These are phyloP conservation scores for Polysphondylium violaceum DNA, from an alignment of 78 protist genomes.

Conservation along the genomic window DNA sequence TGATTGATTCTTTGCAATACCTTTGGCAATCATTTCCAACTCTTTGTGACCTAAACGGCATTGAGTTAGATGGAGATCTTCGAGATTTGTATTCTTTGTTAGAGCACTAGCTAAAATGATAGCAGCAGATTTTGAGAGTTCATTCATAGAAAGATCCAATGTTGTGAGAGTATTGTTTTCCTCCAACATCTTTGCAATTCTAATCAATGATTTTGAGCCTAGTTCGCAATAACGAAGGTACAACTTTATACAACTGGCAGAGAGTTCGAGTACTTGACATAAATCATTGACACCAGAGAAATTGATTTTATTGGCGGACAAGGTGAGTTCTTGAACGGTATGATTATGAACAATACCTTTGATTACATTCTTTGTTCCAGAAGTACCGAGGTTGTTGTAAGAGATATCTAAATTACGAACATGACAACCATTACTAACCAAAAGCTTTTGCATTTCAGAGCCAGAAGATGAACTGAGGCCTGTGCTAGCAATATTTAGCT, in stretches of 20 bases:
- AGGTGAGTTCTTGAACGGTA: conserved; percentile 16
- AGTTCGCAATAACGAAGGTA: conserved; percentile 52
- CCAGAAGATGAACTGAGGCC: conserved; percentile 19
- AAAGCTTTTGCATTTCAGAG: conserved; percentile 27
- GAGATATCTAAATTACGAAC: conserved; percentile 18
- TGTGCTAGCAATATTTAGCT: conserved; percentile 44
- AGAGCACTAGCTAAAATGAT: conserved; percentile 1
- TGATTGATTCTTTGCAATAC: conserved; percentile 13
- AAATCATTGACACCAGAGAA: conserved; percentile 13
- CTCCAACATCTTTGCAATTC: conserved; percentile 59
- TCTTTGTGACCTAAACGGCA: conserved; percentile 13
- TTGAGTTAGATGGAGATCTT: conserved; percentile 36
- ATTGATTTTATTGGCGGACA: conserved; percentile 36
- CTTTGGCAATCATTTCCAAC: not conserved
- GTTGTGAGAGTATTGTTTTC: conserved; percentile 13
- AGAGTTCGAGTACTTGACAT: conserved; percentile 36
- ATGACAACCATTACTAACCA: conserved; percentile 34
- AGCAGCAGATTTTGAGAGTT: conserved; percentile 32
- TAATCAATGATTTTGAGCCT: conserved; percentile 42
- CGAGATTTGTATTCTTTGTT: conserved; percentile 1
- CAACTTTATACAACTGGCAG: conserved; percentile 9
- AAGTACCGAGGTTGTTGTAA: conserved; percentile 23
- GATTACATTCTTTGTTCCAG: conserved; percentile 56
- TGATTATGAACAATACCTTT: conserved; percentile 39
- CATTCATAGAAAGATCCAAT: conserved; percentile 66